phyloP scores from a whole-genome alignment of 2,329 filamentous ascomycete species.

The Blumeriella jaapii region DNA sequence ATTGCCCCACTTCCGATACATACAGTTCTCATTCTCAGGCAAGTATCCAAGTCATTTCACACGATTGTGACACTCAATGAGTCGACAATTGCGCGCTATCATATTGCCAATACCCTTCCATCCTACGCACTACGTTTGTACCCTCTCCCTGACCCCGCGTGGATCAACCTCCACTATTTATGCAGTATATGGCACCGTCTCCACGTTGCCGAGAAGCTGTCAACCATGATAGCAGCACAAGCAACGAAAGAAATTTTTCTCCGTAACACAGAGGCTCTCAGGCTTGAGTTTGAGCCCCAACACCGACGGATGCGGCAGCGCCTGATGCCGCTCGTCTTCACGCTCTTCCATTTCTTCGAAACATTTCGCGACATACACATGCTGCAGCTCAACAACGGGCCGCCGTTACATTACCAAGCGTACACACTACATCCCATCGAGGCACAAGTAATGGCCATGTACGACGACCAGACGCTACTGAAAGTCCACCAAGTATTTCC shows the following conservation, averaged over 20 bases:
- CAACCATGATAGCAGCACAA: constrained; percentile 51
- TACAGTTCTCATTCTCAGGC: constrained; percentile 46
- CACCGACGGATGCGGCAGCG: constrained; percentile 52
- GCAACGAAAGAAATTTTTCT: constrained; percentile 55
- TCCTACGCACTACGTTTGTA: constrained; percentile 49
- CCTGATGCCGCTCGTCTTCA: constrained; percentile 51
- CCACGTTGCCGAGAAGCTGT: constrained; percentile 51
- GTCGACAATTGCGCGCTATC: constrained; percentile 47
- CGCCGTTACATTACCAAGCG: constrained; percentile 38
- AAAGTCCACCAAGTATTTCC: constrained; percentile 55
- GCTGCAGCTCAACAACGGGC: constrained; percentile 40
- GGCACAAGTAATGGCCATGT: constrained; percentile 48
- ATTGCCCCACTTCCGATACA: constrained; percentile 47
- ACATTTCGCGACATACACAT: constrained; percentile 49
- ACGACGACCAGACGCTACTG: constrained; percentile 50
- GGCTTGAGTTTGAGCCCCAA: constrained; percentile 46
- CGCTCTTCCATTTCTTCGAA: constrained; percentile 57
- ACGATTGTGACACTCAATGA: constrained; percentile 49
- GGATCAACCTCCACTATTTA: constrained; percentile 47
- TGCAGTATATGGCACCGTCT: constrained; percentile 55
- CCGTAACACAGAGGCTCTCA: constrained; percentile 42
- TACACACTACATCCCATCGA: constrained; percentile 55
- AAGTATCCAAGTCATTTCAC: constrained; percentile 48
- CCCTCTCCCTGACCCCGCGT: constrained; percentile 36
- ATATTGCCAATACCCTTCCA: constrained; percentile 47